Conservation (phyloP, 768 basidiomycete genomes). For the Plicaturopsis crispa region DNA sequence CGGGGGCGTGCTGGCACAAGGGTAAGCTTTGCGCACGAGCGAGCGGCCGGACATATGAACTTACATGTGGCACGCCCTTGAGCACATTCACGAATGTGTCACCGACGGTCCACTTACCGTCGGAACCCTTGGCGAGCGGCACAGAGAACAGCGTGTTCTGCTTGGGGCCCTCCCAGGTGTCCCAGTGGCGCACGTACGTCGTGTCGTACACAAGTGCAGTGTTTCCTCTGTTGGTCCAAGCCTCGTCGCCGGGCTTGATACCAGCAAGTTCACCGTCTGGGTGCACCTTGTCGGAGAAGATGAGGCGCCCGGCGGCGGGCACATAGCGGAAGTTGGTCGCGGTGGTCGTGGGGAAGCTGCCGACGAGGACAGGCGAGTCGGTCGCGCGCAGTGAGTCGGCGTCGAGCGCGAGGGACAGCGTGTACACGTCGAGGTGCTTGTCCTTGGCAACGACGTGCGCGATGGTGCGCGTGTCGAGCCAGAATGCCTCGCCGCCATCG, state of each 20-base stretch:
- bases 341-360: slow-evolving; percentile 60
- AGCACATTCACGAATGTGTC: slow-evolving; percentile 50
- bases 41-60: slow-evolving; percentile 14
- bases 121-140: slow-evolving; percentile 36
- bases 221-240: slow-evolving; percentile 66
- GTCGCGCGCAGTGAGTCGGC: slow-evolving; percentile 23
- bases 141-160: slow-evolving; percentile 66
- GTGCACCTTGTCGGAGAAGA: slow-evolving; percentile 84
- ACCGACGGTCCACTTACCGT: slow-evolving; percentile 47
- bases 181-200: slow-evolving; percentile 57
- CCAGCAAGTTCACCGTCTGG: slow-evolving; percentile 64
- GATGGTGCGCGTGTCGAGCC: slow-evolving; percentile 67
- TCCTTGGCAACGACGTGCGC: slow-evolving; percentile 57
- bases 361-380: slow-evolving; percentile 40
- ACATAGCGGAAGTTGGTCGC: slow-evolving; percentile 68
- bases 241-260: slow-evolving; percentile 62
- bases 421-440: slow-evolving; percentile 49
- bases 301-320: slow-evolving; percentile 46
- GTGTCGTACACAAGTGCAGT: slow-evolving; percentile 65
- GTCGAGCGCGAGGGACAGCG: slow-evolving; percentile 44
- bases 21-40: background rate
- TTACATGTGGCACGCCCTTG: slow-evolving; percentile 63
- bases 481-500: slow-evolving; percentile 71
- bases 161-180: slow-evolving; percentile 69
- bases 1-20: slow-evolving; percentile 49